Conservation (phyloP, 805 yeast species). For the Debaryomyces hansenii region DNA sequence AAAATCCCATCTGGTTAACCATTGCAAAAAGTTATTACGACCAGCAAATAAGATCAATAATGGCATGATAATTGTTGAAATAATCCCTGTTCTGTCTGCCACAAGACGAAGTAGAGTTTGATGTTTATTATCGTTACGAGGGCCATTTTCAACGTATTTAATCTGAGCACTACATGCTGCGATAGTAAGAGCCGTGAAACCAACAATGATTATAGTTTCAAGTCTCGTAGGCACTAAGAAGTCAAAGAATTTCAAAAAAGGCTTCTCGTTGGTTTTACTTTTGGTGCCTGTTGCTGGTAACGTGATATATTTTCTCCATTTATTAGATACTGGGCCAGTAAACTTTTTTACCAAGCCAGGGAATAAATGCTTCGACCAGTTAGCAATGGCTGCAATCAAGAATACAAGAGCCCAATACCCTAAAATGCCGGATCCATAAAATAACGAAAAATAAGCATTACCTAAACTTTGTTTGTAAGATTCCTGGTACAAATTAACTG, state of each 20-base stretch:
- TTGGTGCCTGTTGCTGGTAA: conserved; percentile 22
- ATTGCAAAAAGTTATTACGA: conserved; percentile 59
- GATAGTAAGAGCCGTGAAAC: conserved; percentile 18
- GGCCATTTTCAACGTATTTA: conserved; percentile 21
- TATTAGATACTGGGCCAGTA: conserved; percentile 26
- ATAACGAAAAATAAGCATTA: conserved; percentile 22
- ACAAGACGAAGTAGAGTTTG: conserved; percentile 29
- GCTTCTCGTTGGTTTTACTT: conserved; percentile 18
- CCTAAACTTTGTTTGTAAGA: conserved; percentile 18
- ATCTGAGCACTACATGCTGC: conserved; percentile 16
- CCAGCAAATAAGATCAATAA: conserved; percentile 58
- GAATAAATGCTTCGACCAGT: conserved; percentile 40
- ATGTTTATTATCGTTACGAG: conserved; percentile 17
- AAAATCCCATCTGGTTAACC: conserved; percentile 60
- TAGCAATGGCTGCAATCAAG: conserved; percentile 40
- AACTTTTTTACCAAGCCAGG: conserved; percentile 33
- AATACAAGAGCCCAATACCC: conserved; percentile 51
- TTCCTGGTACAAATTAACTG: conserved; percentile 8
- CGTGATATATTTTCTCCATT: conserved; percentile 19
- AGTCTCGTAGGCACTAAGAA: conserved; percentile 35
- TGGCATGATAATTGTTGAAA: conserved; percentile 49
- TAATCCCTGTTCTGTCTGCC: conserved; percentile 55
- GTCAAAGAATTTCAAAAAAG: conserved; percentile 17
- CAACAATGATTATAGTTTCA: conserved; percentile 28
- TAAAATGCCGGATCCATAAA: conserved; percentile 39